Conservation (phyloP, 495 filamentous ascomycete species). For the Hypoxylon lienhwacheense region DNA sequence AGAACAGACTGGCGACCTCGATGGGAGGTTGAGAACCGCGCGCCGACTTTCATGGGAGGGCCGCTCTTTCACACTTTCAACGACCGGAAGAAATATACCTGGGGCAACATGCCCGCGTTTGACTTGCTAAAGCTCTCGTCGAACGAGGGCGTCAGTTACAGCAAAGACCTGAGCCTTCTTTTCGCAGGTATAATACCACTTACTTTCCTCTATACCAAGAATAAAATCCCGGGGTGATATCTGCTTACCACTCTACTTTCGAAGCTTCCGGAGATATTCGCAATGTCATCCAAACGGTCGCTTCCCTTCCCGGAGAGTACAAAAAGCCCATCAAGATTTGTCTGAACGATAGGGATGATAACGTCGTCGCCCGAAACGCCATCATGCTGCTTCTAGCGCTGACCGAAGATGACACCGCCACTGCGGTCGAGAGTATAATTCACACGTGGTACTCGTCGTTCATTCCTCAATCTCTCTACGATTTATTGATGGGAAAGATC, state of each 20-base stretch:
- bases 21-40: conserved; percentile 12
- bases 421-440: conserved; percentile 7
- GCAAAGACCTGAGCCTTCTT: background rate
- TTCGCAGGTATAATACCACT: background rate
- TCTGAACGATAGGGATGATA: conserved; percentile 50
- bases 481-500: conserved; percentile 2
- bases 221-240: background rate
- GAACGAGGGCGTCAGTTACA: background rate
- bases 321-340: conserved; percentile 26
- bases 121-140: background rate
- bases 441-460: conserved; percentile 31
- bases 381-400: conserved; percentile 48
- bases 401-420: conserved; percentile 1
- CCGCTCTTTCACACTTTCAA: conserved; percentile 4
- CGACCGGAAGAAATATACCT: background rate
- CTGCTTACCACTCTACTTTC: no score
- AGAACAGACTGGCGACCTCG: conserved; percentile 8
- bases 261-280: conserved; percentile 54
- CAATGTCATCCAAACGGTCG: conserved; percentile 48
- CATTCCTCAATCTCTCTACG: conserved; percentile 3
- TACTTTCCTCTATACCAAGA: background rate
- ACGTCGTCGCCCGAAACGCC: conserved; percentile 49
- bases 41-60: conserved; percentile 12
- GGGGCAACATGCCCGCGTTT: background rate
- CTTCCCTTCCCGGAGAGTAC: conserved; percentile 38